Percentiles rank a stretch among this genome's conserved stretches.
These are phyloP conservation scores for Geranomyces variabilis DNA, from an alignment of 192 early-diverging fungal genomes.

Conservation along the genomic window DNA sequence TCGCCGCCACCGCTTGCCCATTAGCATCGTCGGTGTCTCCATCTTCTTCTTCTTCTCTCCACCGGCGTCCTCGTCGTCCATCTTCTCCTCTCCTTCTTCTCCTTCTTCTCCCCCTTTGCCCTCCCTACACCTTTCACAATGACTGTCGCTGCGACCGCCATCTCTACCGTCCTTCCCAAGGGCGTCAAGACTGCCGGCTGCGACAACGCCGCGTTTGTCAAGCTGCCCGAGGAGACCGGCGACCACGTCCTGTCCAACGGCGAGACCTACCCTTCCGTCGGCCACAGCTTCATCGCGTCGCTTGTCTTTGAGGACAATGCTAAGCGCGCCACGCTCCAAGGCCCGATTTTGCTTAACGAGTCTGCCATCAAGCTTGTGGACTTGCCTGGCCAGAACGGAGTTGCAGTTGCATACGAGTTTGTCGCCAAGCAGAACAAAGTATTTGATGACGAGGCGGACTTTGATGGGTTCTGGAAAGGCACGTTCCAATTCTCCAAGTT, in stretches of 20 bases:
- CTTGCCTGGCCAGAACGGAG: conserved; percentile 7
- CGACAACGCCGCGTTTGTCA: conserved; percentile 32
- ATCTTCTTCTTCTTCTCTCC: too few relatives aligned
- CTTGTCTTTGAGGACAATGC: conserved; percentile 20
- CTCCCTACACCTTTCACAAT: conserved; percentile 4
- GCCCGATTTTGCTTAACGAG: background rate
- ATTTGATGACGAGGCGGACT: conserved; percentile 30
- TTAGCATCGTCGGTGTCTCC: too few relatives aligned
- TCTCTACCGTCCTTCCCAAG: conserved; percentile 13
- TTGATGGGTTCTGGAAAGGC: conserved; percentile 25
- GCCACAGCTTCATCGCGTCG: conserved; percentile 1
- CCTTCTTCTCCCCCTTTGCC: background rate
- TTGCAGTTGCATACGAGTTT: conserved; percentile 30
- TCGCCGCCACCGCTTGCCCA: too few relatives aligned
- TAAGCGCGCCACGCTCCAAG: conserved; percentile 15
- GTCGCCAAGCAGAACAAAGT: conserved; percentile 23
- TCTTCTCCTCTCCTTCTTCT: background rate
- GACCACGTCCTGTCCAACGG: conserved; percentile 28
- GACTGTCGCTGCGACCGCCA: conserved; percentile 12
- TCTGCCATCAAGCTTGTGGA: background rate
- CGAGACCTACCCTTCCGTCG: conserved; percentile 29
- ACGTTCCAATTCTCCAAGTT: conserved; percentile 27
- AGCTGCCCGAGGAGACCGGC: conserved; percentile 9
- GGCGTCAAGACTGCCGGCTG: conserved; percentile 21
- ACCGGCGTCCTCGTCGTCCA: too few relatives aligned